A percentile compares a stretch with the other conserved stretches of the same genome.
Conservation (phyloP, 176 grass and related monocot species). For the Carex scoparia region DNA sequence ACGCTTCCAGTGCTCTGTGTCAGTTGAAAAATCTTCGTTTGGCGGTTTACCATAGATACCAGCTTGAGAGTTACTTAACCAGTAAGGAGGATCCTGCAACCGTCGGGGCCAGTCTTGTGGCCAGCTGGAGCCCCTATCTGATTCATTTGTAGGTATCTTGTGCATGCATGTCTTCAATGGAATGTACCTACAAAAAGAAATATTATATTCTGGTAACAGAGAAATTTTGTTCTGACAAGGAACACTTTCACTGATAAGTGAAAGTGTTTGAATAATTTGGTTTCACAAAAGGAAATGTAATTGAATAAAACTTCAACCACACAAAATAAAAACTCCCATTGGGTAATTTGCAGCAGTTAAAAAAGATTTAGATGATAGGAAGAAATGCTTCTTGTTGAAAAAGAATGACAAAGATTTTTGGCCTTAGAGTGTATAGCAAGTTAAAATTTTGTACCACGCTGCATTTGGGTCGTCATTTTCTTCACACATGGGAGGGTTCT, state of each 20-base stretch:
- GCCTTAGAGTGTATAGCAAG: not conserved
- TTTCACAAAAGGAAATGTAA: not conserved
- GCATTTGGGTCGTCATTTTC: conserved; percentile 77
- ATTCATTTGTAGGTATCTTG: conserved; percentile 36
- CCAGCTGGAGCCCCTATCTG: conserved; percentile 55
- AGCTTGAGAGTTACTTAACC: conserved; percentile 50
- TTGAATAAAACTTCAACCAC: not conserved
- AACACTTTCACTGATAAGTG: not conserved
- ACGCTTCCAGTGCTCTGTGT: conserved; percentile 64
- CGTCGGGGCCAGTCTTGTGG: conserved; percentile 60
- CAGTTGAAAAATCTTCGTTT: conserved; percentile 58
- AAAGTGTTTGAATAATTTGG: not conserved
- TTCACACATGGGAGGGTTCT: conserved; percentile 79
- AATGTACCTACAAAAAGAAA: conserved; percentile 46
- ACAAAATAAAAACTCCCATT: not conserved
- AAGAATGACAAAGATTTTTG: not conserved
- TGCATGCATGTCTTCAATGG: conserved; percentile 86
- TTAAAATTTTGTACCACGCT: conserved; percentile 40
- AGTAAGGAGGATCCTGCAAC: conserved; percentile 50
- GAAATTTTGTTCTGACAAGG: not conserved
- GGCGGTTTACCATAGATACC: conserved; percentile 73
- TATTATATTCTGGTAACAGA: not conserved
- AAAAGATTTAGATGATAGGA: too few relatives aligned
- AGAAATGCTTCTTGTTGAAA: not conserved
- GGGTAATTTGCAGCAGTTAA: not conserved